phyloP scores from a whole-genome alignment of 495 filamentous ascomycete genomes.

The Daldinia grandis region DNA sequence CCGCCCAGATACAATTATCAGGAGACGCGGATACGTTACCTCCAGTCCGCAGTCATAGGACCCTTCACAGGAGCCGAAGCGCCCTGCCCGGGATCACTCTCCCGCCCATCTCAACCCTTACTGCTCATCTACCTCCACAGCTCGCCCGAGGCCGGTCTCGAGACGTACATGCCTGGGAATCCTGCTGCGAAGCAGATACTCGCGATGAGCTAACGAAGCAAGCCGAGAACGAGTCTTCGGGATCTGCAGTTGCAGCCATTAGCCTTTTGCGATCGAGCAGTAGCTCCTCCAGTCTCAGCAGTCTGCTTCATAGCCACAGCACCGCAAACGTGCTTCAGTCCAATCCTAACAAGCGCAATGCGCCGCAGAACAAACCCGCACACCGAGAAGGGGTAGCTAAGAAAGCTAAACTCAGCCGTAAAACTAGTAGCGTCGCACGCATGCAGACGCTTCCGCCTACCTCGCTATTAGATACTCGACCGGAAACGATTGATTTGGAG shows the following conservation, averaged over 20 bases:
- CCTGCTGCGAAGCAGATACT: conserved; percentile 76
- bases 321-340: conserved; percentile 56
- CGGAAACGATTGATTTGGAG: conserved; percentile 34
- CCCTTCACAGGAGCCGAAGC: conserved; percentile 62
- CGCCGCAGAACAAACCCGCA: conserved; percentile 57
- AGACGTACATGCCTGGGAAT: conserved; percentile 86
- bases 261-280: conserved; percentile 73
- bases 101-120: conserved; percentile 63
- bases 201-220: conserved; percentile 75
- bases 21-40: conserved; percentile 50
- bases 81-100: conserved; percentile 58
- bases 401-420: conserved; percentile 70
- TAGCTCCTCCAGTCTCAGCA: conserved; percentile 56
- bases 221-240: conserved; percentile 74
- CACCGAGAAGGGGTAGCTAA: conserved; percentile 59
- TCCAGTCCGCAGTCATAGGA: conserved; percentile 61
- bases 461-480: conserved; percentile 34
- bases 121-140: conserved; percentile 64
- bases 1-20: conserved; percentile 39
- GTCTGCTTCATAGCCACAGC: conserved; percentile 46
- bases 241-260: conserved; percentile 76
- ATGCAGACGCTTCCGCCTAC: conserved; percentile 60
- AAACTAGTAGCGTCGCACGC: conserved; percentile 71
- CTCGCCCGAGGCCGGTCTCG: conserved; percentile 73
- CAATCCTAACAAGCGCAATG: conserved; percentile 67